Evolutionary conservation across 352 stramenopile species (phyloP).

Genomic region (Globisporangium orthogonon): DNA sequence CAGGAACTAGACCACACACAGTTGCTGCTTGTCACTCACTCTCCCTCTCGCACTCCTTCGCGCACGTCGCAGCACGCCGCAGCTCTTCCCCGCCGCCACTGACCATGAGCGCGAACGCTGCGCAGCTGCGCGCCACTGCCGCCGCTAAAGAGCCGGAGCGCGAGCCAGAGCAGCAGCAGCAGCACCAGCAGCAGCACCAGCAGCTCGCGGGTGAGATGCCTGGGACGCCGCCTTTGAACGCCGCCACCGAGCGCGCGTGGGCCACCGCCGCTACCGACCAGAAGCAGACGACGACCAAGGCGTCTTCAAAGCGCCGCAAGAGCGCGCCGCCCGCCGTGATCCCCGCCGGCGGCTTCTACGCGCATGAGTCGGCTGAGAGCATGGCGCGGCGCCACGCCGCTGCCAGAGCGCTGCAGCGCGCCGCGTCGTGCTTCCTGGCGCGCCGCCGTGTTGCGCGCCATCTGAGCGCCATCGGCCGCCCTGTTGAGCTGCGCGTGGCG

Average conservation of each 20-base stretch:
- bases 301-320: neutral
- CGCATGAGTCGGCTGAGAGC: constrained; percentile 21
- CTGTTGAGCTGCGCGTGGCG: constrained; percentile 51
- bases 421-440: constrained; percentile 31
- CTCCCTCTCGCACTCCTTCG: neutral
- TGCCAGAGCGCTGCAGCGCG: constrained; percentile 28
- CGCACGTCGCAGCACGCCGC: neutral
- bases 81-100: no score
- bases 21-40: neutral
- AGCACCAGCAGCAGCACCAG: neutral
- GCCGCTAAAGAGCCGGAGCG: constrained; percentile 10
- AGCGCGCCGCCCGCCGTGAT: neutral
- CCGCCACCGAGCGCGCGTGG: constrained; percentile 27
- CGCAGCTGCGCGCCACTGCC: neutral
- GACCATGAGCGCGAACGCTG: neutral
- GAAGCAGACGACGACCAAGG: neutral
- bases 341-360: constrained; percentile 3
- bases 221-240: constrained; percentile 54
- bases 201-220: constrained; percentile 27
- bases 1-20: neutral
- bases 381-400: constrained; percentile 30
- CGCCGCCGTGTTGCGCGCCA: constrained; percentile 23
- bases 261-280: constrained; percentile 5
- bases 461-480: constrained; percentile 50
- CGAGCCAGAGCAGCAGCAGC: constrained; percentile 19